phyloP scores from a whole-genome alignment of 2,329 filamentous ascomycete species.

The Penicillium olsonii region DNA sequence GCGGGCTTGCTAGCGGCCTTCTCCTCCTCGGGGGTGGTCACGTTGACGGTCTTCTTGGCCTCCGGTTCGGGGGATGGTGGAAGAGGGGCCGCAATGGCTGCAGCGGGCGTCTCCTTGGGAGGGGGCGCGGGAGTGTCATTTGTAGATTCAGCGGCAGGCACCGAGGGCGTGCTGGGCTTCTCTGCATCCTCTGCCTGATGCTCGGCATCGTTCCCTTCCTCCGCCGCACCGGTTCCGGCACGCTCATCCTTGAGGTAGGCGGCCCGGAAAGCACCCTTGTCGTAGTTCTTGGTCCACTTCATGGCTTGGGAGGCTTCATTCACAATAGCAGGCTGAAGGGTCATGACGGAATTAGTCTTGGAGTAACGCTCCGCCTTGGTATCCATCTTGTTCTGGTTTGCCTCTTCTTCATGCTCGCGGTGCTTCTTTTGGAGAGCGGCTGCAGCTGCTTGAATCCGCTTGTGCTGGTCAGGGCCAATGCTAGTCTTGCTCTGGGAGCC shows the following conservation, averaged over 20 bases:
- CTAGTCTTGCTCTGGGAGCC: conserved; percentile 72
- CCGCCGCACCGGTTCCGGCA: conserved; percentile 66
- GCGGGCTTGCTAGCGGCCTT: conserved; percentile 21
- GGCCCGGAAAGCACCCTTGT: conserved; percentile 81
- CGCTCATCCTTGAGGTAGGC: conserved; percentile 77
- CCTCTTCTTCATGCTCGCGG: conserved; percentile 57
- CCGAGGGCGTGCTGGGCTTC: conserved; percentile 31
- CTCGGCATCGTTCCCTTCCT: conserved; percentile 42
- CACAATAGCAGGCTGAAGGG: conserved; percentile 79
- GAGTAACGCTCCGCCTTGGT: conserved; percentile 58
- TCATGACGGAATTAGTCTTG: conserved; percentile 89
- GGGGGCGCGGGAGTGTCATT: conserved; percentile 34
- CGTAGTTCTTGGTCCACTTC: conserved; percentile 96
- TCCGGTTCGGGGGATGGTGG: conserved; percentile 29
- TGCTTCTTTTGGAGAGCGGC: conserved; percentile 76
- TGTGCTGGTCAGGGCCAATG: conserved; percentile 87
- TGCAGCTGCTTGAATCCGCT: conserved; percentile 87
- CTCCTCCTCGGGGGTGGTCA: conserved; percentile 16
- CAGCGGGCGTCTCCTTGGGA: conserved; percentile 31
- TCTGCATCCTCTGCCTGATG: conserved; percentile 24
- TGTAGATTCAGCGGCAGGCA: conserved; percentile 26
- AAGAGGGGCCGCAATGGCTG: conserved; percentile 17
- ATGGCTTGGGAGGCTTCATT: conserved; percentile 88
- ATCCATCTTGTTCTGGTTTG: conserved; percentile 52
- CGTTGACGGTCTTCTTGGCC: conserved; percentile 22